These are phyloP conservation scores for Cryptococcus hybrid DNA, from an alignment of 1,284 basidiomycete genomes.

Conservation along the genomic window DNA sequence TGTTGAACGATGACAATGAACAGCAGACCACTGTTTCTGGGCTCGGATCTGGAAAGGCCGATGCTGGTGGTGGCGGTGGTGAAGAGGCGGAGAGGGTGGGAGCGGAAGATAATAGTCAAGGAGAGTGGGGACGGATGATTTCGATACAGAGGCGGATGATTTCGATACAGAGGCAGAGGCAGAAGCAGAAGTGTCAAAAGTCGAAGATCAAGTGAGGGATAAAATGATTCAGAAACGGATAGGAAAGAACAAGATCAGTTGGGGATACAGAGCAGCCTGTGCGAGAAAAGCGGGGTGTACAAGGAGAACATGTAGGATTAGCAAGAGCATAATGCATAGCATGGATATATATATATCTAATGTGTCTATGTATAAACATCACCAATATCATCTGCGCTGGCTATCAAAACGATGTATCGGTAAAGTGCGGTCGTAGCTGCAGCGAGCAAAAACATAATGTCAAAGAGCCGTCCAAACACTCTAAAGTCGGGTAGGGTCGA, in stretches of 20 bases:
- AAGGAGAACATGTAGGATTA: background rate
- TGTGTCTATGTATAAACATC: conserved; percentile 14
- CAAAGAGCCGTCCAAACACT: conserved; percentile 50
- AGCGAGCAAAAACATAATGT: conserved; percentile 45
- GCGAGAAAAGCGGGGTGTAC: background rate
- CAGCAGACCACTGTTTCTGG: background rate
- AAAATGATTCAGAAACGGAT: background rate
- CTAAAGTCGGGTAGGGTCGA: conserved; percentile 48
- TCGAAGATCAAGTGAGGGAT: conserved; percentile 7
- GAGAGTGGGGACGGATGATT: conserved; percentile 19
- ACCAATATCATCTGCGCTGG: conserved; percentile 20
- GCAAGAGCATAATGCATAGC: background rate
- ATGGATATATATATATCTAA: background rate
- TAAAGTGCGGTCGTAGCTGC: conserved; percentile 36
- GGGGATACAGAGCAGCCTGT: too few species aligned
- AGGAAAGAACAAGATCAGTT: background rate
- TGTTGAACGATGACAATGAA: background rate
- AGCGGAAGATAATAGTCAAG: conserved; percentile 9
- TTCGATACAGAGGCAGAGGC: conserved; percentile 9
- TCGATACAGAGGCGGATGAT: conserved; percentile 14
- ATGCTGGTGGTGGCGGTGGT: too few species aligned
- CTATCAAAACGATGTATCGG: conserved; percentile 42
- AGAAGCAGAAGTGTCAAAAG: conserved; percentile 7
- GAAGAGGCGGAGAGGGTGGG: background rate
- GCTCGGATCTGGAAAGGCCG: background rate